phyloP scores from a whole-genome alignment of 2,329 filamentous ascomycete species.

The Monilinia aucupariae region DNA sequence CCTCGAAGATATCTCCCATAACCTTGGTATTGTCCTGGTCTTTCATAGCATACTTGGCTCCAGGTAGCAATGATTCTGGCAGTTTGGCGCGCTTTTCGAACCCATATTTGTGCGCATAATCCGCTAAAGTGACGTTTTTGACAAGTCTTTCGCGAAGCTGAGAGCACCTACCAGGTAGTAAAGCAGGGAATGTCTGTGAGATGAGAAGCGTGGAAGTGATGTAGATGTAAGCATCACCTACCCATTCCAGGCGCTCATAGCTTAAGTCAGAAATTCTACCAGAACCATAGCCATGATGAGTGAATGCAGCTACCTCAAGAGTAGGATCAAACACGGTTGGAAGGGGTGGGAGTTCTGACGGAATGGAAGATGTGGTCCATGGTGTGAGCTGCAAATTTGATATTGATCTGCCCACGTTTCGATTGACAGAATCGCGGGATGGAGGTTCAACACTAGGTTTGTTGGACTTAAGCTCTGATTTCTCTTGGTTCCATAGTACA shows the following conservation, averaged over 20 bases:
- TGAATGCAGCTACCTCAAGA: conserved; percentile 61
- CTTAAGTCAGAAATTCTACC: conserved; percentile 31
- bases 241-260: conserved; percentile 83
- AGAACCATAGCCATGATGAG: conserved; percentile 43
- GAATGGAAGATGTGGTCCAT: conserved; percentile 49
- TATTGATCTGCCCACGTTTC: conserved; percentile 2
- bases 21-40: conserved; percentile 62
- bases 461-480: not conserved
- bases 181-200: conserved; percentile 61
- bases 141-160: conserved; percentile 75
- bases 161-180: conserved; percentile 63
- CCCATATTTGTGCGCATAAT: conserved; percentile 64
- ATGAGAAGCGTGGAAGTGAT: conserved; percentile 71
- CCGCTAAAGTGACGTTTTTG: conserved; percentile 70
- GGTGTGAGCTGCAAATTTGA: conserved; percentile 36
- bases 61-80: conserved; percentile 13
- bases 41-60: conserved; percentile 7
- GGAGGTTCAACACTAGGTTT: not conserved
- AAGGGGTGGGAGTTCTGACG: conserved; percentile 48
- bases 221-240: conserved; percentile 83
- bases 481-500: conserved; percentile 18
- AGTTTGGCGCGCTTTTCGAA: conserved; percentile 60
- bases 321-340: conserved; percentile 55
- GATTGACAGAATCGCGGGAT: not conserved
- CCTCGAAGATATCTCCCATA: conserved; percentile 82